Evolutionary conservation across 805 yeast genomes (phyloP).

Genomic region (Wickerhamomyces strasburgensis): DNA sequence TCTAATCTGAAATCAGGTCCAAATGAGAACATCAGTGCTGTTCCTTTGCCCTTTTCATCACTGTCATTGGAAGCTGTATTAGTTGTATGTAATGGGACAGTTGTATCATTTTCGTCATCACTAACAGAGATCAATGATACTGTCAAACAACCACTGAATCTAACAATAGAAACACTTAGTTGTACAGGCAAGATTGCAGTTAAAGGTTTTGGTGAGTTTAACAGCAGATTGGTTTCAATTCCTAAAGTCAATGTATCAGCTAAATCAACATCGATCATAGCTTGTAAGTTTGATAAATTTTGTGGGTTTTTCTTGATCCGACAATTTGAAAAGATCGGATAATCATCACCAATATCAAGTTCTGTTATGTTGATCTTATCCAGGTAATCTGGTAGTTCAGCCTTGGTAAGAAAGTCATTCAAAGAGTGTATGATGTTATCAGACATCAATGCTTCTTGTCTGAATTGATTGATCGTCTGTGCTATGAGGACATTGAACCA

Average conservation of each 20-base stretch:
- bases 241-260: conserved; percentile 85
- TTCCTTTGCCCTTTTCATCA: conserved; percentile 35
- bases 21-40: conserved; percentile 83
- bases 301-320: conserved; percentile 59
- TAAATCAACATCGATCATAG: conserved; percentile 85
- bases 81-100: background rate
- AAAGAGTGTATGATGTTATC: conserved; percentile 82
- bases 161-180: conserved; percentile 78
- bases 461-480: conserved; percentile 78
- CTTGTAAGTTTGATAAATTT: conserved; percentile 54
- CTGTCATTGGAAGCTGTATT: background rate
- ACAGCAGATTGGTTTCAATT: conserved; percentile 68
- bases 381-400: conserved; percentile 72
- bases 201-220: conserved; percentile 78
- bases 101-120: conserved; percentile 16
- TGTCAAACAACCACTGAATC: conserved; percentile 86
- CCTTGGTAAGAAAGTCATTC: conserved; percentile 53
- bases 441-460: conserved; percentile 82
- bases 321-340: conserved; percentile 92
- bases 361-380: conserved; percentile 78
- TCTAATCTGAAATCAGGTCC: conserved; percentile 88
- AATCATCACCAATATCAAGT: conserved; percentile 90
- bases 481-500: conserved; percentile 97
- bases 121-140: conserved; percentile 43
- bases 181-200: conserved; percentile 86